Percentiles rank a stretch among this genome's conserved stretches.
Conservation (phyloP, 192 early-diverging fungal species). For the Podila verticillata region DNA sequence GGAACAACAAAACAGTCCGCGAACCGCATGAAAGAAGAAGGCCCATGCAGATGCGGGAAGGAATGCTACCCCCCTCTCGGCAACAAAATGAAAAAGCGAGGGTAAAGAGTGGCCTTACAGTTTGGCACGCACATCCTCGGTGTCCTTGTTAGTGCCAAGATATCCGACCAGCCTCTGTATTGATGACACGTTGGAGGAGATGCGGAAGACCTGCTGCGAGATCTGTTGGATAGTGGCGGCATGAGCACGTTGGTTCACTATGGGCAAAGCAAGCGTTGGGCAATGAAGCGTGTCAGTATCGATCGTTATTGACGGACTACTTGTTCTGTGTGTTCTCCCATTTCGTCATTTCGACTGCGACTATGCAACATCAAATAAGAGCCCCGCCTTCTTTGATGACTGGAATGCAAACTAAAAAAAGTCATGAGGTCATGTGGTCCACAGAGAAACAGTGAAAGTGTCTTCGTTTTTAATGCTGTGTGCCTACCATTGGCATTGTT, state of each 20-base stretch:
- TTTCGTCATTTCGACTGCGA: too few relatives aligned
- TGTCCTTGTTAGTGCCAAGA: conserved; percentile 83
- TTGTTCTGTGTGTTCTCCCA: not conserved
- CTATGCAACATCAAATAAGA: too few relatives aligned
- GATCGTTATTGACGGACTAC: not conserved
- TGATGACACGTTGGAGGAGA: conserved; percentile 85
- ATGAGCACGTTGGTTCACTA: conserved; percentile 10
- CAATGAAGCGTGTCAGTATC: not conserved
- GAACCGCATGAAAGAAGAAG: not conserved
- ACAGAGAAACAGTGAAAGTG: too few relatives aligned
- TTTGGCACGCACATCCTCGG: conserved; percentile 75
- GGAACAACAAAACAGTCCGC: not conserved
- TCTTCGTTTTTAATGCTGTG: too few relatives aligned
- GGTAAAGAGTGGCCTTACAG: conserved; percentile 60
- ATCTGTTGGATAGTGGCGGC: conserved; percentile 60
- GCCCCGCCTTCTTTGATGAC: too few relatives aligned
- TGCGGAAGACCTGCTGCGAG: conserved; percentile 87
- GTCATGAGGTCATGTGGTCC: too few relatives aligned
- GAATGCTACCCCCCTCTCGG: too few relatives aligned
- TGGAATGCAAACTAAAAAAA: too few relatives aligned
- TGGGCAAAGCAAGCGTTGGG: not conserved
- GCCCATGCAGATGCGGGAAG: not conserved
- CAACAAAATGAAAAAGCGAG: not conserved
- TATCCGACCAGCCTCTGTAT: conserved; percentile 81
- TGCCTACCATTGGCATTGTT: too few relatives aligned